phyloP scores from a whole-genome alignment of 1,139 yeast species.

The Spencermartinsiella ligniputridi region DNA sequence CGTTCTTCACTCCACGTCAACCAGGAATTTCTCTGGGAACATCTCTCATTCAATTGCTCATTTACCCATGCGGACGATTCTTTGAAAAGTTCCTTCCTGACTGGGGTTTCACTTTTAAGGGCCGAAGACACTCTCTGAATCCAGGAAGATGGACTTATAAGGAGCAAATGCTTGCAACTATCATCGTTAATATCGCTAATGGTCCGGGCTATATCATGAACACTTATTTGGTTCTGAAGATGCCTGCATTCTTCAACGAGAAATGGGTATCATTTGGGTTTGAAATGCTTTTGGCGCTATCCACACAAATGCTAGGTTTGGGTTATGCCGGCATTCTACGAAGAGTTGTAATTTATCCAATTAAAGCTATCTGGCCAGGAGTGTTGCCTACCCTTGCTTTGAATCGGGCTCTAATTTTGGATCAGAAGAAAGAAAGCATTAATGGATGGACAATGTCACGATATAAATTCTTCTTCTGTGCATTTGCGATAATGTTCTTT shows the following conservation, averaged over 20 bases:
- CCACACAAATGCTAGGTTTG: constrained; percentile 57
- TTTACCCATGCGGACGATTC: constrained; percentile 52
- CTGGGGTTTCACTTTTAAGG: constrained; percentile 42
- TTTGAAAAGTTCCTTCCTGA: constrained; percentile 40
- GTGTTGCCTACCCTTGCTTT: constrained; percentile 51
- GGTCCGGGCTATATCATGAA: constrained; percentile 25
- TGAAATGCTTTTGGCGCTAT: constrained; percentile 45
- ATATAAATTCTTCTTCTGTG: constrained; percentile 43
- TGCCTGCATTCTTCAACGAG: constrained; percentile 36
- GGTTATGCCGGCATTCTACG: constrained; percentile 60
- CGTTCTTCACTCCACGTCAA: constrained; percentile 53
- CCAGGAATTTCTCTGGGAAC: constrained; percentile 46
- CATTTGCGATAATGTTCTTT: constrained; percentile 39
- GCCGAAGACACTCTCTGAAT: constrained; percentile 41
- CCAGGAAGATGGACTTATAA: constrained; percentile 66
- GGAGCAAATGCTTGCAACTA: constrained; percentile 63
- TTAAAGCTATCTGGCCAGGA: constrained; percentile 55
- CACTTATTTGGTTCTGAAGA: constrained; percentile 28
- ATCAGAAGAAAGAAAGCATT: constrained; percentile 32
- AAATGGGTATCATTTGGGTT: constrained; percentile 47
- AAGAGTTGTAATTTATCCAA: constrained; percentile 53
- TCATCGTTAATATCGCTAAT: constrained; percentile 32
- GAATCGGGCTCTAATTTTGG: constrained; percentile 47
- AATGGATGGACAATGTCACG: constrained; percentile 52
- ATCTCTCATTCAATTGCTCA: constrained; percentile 52